Conservation (phyloP, 1,284 basidiomycete species). For the Mycosarcoma mackinlayi region DNA sequence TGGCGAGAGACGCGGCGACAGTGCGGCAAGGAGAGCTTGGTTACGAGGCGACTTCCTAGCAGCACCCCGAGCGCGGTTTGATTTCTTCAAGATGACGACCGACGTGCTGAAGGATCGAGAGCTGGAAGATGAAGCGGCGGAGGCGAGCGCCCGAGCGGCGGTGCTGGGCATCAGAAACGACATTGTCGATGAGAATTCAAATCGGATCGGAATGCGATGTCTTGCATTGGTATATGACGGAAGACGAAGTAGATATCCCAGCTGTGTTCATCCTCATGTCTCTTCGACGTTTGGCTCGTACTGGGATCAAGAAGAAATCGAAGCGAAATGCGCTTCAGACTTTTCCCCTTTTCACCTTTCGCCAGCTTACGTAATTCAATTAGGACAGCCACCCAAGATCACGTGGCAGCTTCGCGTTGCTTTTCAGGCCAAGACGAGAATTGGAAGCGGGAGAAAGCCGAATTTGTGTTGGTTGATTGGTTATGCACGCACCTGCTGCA, state of each 20-base stretch:
- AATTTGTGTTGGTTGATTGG: constrained; percentile 15
- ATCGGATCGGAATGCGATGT: not conserved
- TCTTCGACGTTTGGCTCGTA: too few species aligned
- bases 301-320: constrained; percentile 13
- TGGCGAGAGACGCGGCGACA: constrained; percentile 26
- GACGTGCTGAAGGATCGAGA: constrained; percentile 43
- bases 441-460: too few species aligned
- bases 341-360: not conserved
- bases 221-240: too few species aligned
- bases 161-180: constrained; percentile 16
- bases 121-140: constrained; percentile 22
- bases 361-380: constrained; percentile 21
- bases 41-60: constrained; percentile 51
- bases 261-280: too few species aligned
- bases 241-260: too few species aligned
- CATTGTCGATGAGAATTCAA: constrained; percentile 8
- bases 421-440: not conserved
- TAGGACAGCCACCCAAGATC: constrained; percentile 4
- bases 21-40: constrained; percentile 27
- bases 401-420: constrained; percentile 32
- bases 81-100: constrained; percentile 42
- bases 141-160: constrained; percentile 14
- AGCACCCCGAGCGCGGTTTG: constrained; percentile 48
- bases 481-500: not conserved
- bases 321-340: too few species aligned